A percentile compares a stretch with the other conserved stretches of the same genome.
phyloP scores from a whole-genome alignment of 352 stramenopile genomes.

The Pythium periplocum region DNA sequence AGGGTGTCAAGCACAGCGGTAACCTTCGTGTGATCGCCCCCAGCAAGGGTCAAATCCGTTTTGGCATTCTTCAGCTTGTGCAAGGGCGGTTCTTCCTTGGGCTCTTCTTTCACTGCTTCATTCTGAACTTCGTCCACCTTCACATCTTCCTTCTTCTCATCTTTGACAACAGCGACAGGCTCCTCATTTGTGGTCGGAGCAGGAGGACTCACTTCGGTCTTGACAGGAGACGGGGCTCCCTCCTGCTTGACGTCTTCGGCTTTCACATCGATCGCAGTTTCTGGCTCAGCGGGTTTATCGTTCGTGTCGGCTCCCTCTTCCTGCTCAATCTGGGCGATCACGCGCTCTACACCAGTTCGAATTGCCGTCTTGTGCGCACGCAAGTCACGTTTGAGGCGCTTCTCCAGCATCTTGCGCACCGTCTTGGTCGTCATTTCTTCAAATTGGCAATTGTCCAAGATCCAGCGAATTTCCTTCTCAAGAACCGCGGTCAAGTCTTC shows the following conservation, averaged over 20 bases:
- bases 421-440: slow-evolving; percentile 84
- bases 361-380: slow-evolving; percentile 71
- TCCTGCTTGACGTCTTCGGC: slow-evolving; percentile 2
- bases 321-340: slow-evolving; percentile 77
- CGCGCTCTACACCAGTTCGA: slow-evolving; percentile 63
- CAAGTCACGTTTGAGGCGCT: slow-evolving; percentile 65
- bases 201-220: not conserved
- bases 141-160: not conserved
- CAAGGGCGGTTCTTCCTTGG: slow-evolving; percentile 5
- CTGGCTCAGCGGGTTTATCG: not conserved
- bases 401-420: slow-evolving; percentile 66
- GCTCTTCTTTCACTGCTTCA: not conserved
- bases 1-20: slow-evolving; percentile 20
- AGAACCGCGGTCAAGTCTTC: slow-evolving; percentile 49
- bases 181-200: not conserved
- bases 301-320: slow-evolving; percentile 18
- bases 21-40: slow-evolving; percentile 2
- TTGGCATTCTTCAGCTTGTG: slow-evolving; percentile 1
- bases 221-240: not conserved
- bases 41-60: slow-evolving; percentile 1
- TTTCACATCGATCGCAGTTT: not conserved
- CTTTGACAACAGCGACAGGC: not conserved
- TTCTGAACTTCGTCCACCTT: not conserved
- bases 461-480: slow-evolving; percentile 78
- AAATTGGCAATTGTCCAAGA: slow-evolving; percentile 69